phyloP scores from a whole-genome alignment of 352 stramenopile species.

The Pythium volutum region DNA sequence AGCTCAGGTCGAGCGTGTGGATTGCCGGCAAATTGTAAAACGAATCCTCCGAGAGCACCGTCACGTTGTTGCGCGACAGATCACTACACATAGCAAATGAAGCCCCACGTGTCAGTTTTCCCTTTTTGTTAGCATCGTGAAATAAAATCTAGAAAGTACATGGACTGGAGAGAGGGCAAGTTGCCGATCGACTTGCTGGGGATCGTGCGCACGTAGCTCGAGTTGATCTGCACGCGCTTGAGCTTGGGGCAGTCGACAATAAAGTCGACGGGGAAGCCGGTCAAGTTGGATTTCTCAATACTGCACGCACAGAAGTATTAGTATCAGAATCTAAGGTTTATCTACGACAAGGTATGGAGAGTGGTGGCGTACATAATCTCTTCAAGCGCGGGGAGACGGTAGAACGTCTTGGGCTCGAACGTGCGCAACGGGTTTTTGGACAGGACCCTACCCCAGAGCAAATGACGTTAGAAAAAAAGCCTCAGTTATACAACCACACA shows the following conservation, averaged over 20 bases:
- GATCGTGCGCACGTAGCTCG: slow-evolving; percentile 33
- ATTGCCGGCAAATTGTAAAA: slow-evolving; percentile 46
- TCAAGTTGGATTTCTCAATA: slow-evolving; percentile 37
- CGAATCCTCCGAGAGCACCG: slow-evolving; percentile 34
- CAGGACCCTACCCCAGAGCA: slow-evolving; percentile 13
- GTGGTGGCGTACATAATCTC: slow-evolving; percentile 42
- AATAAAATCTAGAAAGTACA: no score
- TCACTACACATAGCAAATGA: no score
- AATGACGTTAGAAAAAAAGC: neutral
- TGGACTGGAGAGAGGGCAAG: slow-evolving; percentile 34
- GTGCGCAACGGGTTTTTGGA: slow-evolving; percentile 56
- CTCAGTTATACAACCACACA: neutral
- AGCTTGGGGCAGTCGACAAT: slow-evolving; percentile 41
- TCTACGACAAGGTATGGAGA: no score
- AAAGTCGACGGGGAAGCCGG: slow-evolving; percentile 30
- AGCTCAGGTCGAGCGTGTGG: slow-evolving; percentile 54
- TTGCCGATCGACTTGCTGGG: slow-evolving; percentile 30
- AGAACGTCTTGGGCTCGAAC: slow-evolving; percentile 49
- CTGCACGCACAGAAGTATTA: slow-evolving; percentile 10
- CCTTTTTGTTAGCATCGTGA: no score
- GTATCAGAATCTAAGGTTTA: neutral
- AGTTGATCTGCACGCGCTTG: slow-evolving; percentile 37
- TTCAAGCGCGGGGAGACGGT: slow-evolving; percentile 35
- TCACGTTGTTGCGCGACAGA: slow-evolving; percentile 45
- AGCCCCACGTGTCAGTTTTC: no score